Evolutionary conservation across 78 protist genomes (phyloP), one percentile per base, ranked within the genome.

Genomic region (Monosiga brevicollis): DNA sequence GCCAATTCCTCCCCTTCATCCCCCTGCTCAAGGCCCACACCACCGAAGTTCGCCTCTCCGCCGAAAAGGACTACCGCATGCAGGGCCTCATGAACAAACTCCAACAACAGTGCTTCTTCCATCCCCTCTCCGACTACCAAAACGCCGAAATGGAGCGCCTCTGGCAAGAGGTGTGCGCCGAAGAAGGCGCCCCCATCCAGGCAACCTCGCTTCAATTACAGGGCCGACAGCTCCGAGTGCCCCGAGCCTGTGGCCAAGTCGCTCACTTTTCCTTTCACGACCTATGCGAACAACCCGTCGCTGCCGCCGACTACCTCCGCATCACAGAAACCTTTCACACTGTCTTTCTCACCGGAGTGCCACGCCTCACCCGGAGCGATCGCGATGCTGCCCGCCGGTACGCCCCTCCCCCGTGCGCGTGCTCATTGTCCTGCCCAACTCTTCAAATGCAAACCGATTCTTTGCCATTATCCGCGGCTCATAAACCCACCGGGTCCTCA

Each of bases 1-100:
- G 84, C 29, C 38, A 78, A 0, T 95, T 95, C 78, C 36, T 95
- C 1, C 96, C 96, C 2, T 95, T 95, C 73, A 93, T 95, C 75
- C 76, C 42, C 40, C 82, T 87, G 38, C 55, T 95, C 0, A 62
- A 89, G 36, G 36, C 43, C 15, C 79, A 73, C 29, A 89, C 92
- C 87, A 1, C 35, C 34, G 87, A 87, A 1, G 89, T 85, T 78
- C 39, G 80, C 37, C 84, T 95, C 76, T 86, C 76, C 49, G 79
- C 90, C 42, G 83, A 84, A 24, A 34, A 85, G 2, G 98, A 95
- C 79, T 95, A 95, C 79, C 83, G 97, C 22, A 39, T 87, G 29
- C 26, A 85, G 25, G 90, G 91, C 22, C 71, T 26, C 38, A 2
- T 71, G 15, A 73, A 36, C 25, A 9, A 1, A 36, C 70, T 1